Evolutionary conservation across 2,329 filamentous ascomycete genomes (phyloP), one percentile per base, ranked within the genome.

Genomic region (Neonectria faginata): DNA sequence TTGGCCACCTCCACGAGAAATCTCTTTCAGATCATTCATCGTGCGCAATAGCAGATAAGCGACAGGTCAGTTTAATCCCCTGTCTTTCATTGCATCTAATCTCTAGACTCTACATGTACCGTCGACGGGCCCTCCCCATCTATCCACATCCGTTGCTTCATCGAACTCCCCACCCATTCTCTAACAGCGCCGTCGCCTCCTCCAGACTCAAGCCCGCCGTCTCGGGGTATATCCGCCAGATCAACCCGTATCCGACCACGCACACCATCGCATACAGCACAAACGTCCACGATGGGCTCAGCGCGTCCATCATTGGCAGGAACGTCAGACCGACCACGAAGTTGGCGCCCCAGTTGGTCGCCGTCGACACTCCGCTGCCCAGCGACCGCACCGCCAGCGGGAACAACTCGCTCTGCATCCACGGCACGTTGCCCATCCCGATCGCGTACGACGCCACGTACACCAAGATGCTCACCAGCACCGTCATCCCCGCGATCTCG

Each of bases 321-420:
- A 98, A 98, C 0, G 93, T 96, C 65, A 97, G 80, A 0, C 94
- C 94, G 1, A 97, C 85, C 18, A 96, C 77, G 64, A 97, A 96
- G 76, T 98, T 98, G 25, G 91, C 89, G 4, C 86, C 87, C 95
- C 95, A 98, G 74, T 88, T 97, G 7, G 92, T 97, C 5, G 90
- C 91, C 8, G 94, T 95, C 2, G 91, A 87, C 5, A 93, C 78
- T 0, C 89, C 89, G 62, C 90, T 92, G 29, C 92, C 92, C 1
- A 93, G 79, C 5, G 90, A 89, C 53, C 92, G 88, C 50, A 94
- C 91, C 31, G 85, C 85, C 52, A 94, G 83, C 1, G 94, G 92
- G 75, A 97, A 97, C 33, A 97, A 86, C 80, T 98, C 95, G 71
- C 91, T 93, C 80, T 97, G 94, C 85, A 97, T 95, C 95, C 95